Percentiles rank a stretch among this genome's conserved stretches.
Evolutionary conservation across 225 moss, liverwort and hornwort species (phyloP).

Genomic region (Marchantia polymorpha): DNA sequence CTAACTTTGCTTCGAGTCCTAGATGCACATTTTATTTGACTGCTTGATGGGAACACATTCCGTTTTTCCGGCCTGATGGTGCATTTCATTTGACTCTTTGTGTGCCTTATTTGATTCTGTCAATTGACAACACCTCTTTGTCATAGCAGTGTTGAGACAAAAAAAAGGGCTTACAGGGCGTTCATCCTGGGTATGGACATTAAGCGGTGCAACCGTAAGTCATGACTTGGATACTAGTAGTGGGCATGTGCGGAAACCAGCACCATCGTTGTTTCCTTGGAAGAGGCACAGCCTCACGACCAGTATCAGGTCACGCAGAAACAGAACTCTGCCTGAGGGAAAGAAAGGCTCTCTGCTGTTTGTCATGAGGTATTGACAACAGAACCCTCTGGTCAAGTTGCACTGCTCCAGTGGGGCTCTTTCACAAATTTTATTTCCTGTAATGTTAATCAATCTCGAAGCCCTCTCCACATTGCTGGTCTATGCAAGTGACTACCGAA

Average conservation of each 20-base stretch:
- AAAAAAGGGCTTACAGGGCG: slow-evolving; percentile 47
- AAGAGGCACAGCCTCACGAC: slow-evolving; percentile 50
- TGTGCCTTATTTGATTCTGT: background rate
- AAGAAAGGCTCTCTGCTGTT: slow-evolving; percentile 65
- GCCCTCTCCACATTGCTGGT: background rate
- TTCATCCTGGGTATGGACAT: slow-evolving; percentile 80
- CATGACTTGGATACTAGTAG: slow-evolving; percentile 21
- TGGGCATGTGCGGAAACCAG: slow-evolving; percentile 42
- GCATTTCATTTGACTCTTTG: background rate
- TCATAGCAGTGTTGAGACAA: slow-evolving; percentile 47
- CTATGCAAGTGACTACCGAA: background rate
- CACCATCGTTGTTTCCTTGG: slow-evolving; percentile 58
- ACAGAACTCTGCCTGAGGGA: slow-evolving; percentile 54
- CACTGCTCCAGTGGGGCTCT: background rate
- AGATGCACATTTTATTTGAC: background rate
- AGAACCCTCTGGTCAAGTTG: background rate
- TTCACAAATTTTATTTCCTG: background rate
- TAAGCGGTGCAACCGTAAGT: slow-evolving; percentile 50
- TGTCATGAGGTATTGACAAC: slow-evolving; percentile 54
- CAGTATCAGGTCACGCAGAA: slow-evolving; percentile 42
- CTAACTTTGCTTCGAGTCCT: background rate
- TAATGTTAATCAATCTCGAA: background rate
- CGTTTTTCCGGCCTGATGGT: background rate
- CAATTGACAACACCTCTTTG: background rate
- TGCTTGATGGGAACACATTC: background rate